These are phyloP conservation scores for Corniculantispora saksenae DNA, from an alignment of 2,329 filamentous ascomycete genomes.

Conservation along the genomic window DNA sequence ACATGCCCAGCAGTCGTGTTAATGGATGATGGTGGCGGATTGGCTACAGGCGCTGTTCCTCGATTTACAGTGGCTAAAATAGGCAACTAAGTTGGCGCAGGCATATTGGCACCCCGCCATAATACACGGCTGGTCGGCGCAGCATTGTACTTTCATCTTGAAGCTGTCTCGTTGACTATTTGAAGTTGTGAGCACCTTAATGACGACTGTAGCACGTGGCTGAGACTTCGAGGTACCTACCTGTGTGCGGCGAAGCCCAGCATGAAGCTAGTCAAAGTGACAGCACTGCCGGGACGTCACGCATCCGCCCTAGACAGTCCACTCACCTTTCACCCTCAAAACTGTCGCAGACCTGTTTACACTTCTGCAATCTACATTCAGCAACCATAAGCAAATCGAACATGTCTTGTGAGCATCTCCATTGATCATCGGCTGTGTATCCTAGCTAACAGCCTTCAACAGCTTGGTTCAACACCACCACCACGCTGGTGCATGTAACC, in stretches of 20 bases:
- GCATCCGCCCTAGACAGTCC: constrained; percentile 5
- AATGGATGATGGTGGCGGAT: not conserved
- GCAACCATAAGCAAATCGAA: not conserved
- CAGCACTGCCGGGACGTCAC: not conserved
- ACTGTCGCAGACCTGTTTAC: not conserved
- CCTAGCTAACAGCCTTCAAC: not conserved
- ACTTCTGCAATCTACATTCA: not conserved
- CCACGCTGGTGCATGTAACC: constrained; percentile 44
- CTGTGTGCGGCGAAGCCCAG: not conserved
- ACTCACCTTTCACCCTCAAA: not conserved
- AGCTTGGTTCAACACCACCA: constrained; percentile 47
- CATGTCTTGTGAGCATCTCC: constrained; percentile 14
- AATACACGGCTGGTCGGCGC: not conserved
- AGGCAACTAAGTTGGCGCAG: not conserved
- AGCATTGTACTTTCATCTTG: not conserved
- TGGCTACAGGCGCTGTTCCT: not conserved
- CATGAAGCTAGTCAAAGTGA: constrained; percentile 5
- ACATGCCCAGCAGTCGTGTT: constrained; percentile 26
- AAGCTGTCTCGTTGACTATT: no score
- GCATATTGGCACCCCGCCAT: not conserved
- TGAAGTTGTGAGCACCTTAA: not conserved
- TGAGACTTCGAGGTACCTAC: not conserved
- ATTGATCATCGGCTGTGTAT: no score
- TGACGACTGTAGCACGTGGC: not conserved
- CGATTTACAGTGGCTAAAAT: not conserved